Evolutionary conservation across 768 basidiomycete species (phyloP), one percentile per base, ranked within the genome.

Genomic region (Naematelia aurantialba): DNA sequence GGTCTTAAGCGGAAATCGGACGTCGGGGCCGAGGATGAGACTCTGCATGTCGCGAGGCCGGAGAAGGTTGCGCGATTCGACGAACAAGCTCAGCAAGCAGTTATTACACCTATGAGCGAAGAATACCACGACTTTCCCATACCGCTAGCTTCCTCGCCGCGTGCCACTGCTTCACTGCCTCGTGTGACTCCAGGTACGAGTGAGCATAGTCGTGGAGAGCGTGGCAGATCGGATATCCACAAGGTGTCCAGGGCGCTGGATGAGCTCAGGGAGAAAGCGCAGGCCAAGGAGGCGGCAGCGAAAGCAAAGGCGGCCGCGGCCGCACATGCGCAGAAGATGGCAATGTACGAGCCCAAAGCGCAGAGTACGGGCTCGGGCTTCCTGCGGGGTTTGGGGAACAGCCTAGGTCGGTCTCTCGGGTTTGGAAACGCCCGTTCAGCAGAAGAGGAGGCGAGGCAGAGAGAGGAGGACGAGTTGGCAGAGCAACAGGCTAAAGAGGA

Each of bases 1-100:
- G 62, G 61, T 8, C 39, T 70, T 5, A 73, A 73, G 59, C 58
- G 72, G n/a, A 68, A 68, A 54, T 73, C 72, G 2, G 67, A 67
- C 25, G 61, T 55, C 4, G 61, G 65, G 0, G 4, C 59, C 29
- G 60, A 59, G 24, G 54, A 54, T 34, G 58, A 59, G 24, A 50
- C 19, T 17, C 14, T 25, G 24, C 50, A 65, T 2, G 56, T 57
- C 10, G 57, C 48, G 45, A 60, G 70, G 45, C 65, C 72, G 4
- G 69, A 69, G 26, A 73, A 73, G 55, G 50, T 63, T 3, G 52
- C 48, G 39, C 61, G 60, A 42, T 29, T 66, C n/a, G 65, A 65
- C n/a, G 47, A 44, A 1, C 11, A 17, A 10, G 34, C 56, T 24
- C 42, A 58, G 4, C 54, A 8, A 29, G 12, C 54, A 45, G 42